Evolutionary conservation across 192 early-diverging fungal species (phyloP), one percentile per base, ranked within the genome.

Genomic region (Backusella macrospora): DNA sequence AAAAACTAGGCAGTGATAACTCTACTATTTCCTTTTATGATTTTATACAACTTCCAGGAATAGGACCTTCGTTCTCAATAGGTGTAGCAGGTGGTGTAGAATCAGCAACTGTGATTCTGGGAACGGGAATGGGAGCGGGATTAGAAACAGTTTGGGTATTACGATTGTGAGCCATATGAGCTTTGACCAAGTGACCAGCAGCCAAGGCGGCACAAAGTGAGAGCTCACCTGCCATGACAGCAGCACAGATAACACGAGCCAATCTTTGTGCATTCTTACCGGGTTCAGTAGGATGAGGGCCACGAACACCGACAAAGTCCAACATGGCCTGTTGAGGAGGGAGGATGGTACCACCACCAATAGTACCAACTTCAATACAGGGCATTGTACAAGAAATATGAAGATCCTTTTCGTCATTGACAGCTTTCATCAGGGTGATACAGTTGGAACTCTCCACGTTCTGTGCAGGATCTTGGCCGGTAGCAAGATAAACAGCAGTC

Each of bases 381-480:
- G 96, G 96, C 96, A 98, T 98, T 1, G 90, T 94, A 76, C 93
- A 94, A 18, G 92, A 94, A 68, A 98, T 92, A 72, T 91, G 91
- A 65, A 98, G 84, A 71, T 96, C 94, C 43, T 83, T 77, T 14
- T 89, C 91, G 44, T 86, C 78, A 75, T 96, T 94, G 48, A 91
- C 81, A 44, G 92, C 86, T 82, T 95, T 93, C 96, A 98, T 98
- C 75, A 98, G 71, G 1, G 96, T 98, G 55, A 98, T 96, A 80
- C 96, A 98, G 68, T 90, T 92, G 7, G 94, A 95, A 47, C 90
- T 92, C 77, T 98, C 96, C 21, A 98, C 95, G 71, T 96, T 98
- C 80, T 98, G 96, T 16, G 96, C 96, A 12, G 96, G 96, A 70
- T 98, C 96, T 84, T 98, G 96, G 29, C 96, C 96, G 45, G 95